Conservation (phyloP, 2,329 filamentous ascomycete species). For the Cladosporium velox region DNA sequence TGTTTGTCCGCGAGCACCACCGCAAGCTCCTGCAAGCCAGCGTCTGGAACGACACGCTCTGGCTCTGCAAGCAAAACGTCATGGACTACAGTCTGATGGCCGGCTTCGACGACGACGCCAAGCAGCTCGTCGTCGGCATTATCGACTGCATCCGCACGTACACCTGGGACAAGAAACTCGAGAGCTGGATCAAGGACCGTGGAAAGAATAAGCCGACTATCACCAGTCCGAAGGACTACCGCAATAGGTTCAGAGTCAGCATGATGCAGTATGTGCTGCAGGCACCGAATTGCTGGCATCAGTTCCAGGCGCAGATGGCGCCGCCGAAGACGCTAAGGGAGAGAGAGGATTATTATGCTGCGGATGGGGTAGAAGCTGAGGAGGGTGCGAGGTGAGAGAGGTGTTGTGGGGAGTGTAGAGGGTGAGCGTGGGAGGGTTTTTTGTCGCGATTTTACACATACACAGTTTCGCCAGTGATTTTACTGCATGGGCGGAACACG, state of each 20-base stretch:
- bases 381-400: neutral
- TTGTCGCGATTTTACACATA: neutral
- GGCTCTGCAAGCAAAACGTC: conserved; percentile 90
- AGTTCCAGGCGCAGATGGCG: conserved; percentile 53
- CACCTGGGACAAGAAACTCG: conserved; percentile 99
- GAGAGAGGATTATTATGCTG: conserved; percentile 22
- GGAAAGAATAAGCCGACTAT: conserved; percentile 88
- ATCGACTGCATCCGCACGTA: conserved; percentile 98
- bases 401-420: neutral
- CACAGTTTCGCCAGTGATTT: neutral
- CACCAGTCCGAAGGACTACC: conserved; percentile 96
- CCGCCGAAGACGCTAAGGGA: conserved; percentile 37
- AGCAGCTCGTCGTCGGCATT: conserved; percentile 94
- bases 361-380: conserved; percentile 17
- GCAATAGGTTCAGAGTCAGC: conserved; percentile 89
- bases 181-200: conserved; percentile 98
- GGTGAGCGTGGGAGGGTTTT: neutral
- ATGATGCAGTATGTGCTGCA: conserved; percentile 89
- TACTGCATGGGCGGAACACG: neutral
- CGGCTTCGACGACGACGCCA: conserved; percentile 84
- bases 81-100: conserved; percentile 99
- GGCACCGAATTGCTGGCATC: conserved; percentile 74
- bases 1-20: conserved; percentile 93
- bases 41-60: conserved; percentile 97
- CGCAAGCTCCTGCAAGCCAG: conserved; percentile 89